Conservation (phyloP, 331 rosid genomes). For the Rosa hybrid region DNA sequence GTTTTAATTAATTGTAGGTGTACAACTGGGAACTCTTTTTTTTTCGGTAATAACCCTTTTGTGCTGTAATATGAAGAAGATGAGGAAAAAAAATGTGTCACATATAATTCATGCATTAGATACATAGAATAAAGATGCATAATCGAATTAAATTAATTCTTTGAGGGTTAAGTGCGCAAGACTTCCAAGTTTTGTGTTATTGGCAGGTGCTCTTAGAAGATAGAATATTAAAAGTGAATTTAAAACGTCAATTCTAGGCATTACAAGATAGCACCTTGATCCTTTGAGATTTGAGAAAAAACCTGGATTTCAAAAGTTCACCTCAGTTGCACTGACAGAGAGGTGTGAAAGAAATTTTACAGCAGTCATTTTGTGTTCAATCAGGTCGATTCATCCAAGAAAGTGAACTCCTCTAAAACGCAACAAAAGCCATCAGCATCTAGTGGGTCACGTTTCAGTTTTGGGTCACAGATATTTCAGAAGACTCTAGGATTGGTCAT, state of each 20-base stretch:
- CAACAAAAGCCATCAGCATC: conserved; percentile 21
- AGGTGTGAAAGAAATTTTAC: background rate
- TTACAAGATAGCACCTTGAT: background rate
- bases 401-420: conserved; percentile 19
- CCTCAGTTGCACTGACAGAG: background rate
- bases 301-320: background rate
- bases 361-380: conserved; percentile 11
- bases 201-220: background rate
- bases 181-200: background rate
- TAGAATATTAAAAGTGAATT: background rate
- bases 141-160: background rate
- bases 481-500: conserved; percentile 39
- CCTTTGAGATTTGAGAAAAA: background rate
- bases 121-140: conserved; percentile 3
- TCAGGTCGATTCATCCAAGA: conserved; percentile 35
- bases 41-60: background rate
- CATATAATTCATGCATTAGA: background rate
- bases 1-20: background rate
- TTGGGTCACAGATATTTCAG: conserved; percentile 40
- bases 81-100: background rate
- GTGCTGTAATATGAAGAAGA: background rate
- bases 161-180: background rate
- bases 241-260: background rate
- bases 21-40: background rate
- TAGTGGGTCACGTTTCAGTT: conserved; percentile 35